Conservation (phyloP, 441 rosid genomes). For the Gossypium trilobum region DNA sequence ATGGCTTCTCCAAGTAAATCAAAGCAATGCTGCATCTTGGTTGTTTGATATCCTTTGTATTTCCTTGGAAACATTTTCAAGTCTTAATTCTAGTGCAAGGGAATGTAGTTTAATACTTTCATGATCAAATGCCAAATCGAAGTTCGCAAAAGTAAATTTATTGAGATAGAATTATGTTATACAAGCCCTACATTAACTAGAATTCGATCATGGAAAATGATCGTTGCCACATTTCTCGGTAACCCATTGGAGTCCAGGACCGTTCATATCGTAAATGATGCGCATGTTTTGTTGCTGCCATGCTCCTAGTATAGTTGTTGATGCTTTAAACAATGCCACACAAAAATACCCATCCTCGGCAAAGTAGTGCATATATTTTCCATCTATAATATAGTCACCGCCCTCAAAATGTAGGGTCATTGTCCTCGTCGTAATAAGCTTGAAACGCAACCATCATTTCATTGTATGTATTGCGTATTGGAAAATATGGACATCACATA, state of each 20-base stretch:
- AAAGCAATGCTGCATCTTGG: no score
- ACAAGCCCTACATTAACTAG: not conserved
- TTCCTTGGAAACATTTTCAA: no score
- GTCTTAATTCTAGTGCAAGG: no score
- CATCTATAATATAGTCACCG: not conserved
- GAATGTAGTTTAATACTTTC: no score
- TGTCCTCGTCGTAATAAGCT: not conserved
- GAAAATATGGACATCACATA: no score
- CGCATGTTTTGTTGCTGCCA: slow-evolving; percentile 1
- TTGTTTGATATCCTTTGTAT: no score
- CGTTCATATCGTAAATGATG: not conserved
- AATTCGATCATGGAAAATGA: not conserved
- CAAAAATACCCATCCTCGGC: not conserved
- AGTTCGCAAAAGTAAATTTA: no score
- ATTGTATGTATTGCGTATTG: not conserved
- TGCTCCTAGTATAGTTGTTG: not conserved
- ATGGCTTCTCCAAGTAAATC: no score
- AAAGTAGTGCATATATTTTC: slow-evolving; percentile 1
- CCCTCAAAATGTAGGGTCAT: slow-evolving; percentile 13
- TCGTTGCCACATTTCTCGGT: not conserved
- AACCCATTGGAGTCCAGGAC: not conserved
- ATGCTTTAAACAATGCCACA: not conserved
- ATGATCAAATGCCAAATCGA: no score
- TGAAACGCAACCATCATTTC: not conserved
- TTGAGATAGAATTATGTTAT: no score